Base-by-base conservation (phyloP, 805 yeast species). In the Kuraishia cidri region DNA sequence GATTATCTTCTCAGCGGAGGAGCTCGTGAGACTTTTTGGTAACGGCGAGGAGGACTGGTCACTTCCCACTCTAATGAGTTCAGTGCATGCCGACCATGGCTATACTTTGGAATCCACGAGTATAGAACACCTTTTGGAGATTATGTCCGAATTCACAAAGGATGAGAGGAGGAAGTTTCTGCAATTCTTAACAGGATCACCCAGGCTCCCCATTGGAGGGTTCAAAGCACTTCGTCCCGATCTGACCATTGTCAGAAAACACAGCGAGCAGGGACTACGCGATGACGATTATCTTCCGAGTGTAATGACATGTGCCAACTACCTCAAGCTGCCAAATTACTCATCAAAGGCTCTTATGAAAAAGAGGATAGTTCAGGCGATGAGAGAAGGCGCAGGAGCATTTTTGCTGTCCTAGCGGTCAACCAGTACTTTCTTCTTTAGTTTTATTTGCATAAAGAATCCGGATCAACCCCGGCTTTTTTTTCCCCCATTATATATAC, bases 221-320 rank as follows among this genome's bases (percentile, higher is more conserved):
- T 90, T 90, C 61, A 80, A 79, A 44, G 71, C 82, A 1, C 60
- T 90, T 35, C 67, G 70, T 29, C 98, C 98, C 0, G 79, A 71
- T 33, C 67, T 90, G 30, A 90, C 97, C 0, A 87, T 92, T 23
- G 97, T 92, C 2, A 59, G 85, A 39, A 87, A 85, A 49, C 77
- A 70, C 37, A 69, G 79, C n/a, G 97, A 90, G 33, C 76, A 70
- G 30, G 80, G 77, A 0, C 50, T 72, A 17, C 55, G 59, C 9
- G 69, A 83, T 4, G 95, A 90, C 54, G 86, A 78, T 39, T 87
- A 80, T 48, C 63, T 92, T 36, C 97, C 98, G 2, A 85, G 95
- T 57, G 98, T 92, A 3, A 90, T 90, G 98, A 90, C 98, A 0
- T 90, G 98, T 62, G 97, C 94, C 3, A 90, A 90, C 51, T 92